Base-by-base conservation (phyloP, 495 filamentous ascomycete genomes). In the Penicillium waksmanii region DNA sequence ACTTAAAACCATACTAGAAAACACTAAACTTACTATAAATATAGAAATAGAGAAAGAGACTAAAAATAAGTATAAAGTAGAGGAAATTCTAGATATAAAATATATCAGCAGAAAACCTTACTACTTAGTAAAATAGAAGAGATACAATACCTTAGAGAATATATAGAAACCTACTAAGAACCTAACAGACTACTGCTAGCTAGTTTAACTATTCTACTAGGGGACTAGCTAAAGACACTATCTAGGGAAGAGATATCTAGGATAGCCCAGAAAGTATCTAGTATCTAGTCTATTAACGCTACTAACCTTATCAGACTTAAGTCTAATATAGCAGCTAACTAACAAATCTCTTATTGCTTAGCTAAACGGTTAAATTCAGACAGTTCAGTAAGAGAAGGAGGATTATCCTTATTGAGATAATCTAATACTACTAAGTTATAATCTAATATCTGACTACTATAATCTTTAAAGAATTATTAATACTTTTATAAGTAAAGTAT, bases 111-210 rank as follows among this genome's bases (percentile, higher is more conserved):
- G 50, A 15, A 48, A 55, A 6, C 33, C 38, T 2, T 25, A 58
- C 19, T 52, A 51, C 18, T 25, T 60, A 13, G 18, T 60, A 11
- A 48, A 60, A 49, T 60, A 31, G 57, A 42, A 54, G 13, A 7
- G 51, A 9, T 60, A 60, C 13, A 3, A 21, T 60, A 60, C 21
- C 51, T 60, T 17, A 33, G 56, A 58, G 43, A 58, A 58, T 35
- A 58, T 21, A 19, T 58, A 27, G 56, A 48, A 58, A 58, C 27
- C 57, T 60, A 60, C 54, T 8, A 12, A 44, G 42, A 48, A 60
- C n/a, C 15, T 60, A 31, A 43, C 6, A 15, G 33, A 23, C 43
- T 60, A 31, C 9, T 31, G 40, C 19, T 42, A 55, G 43, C 31
- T 60, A 31, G 51, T 60, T 54, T 34, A 23, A 53, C 11, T 51